Conservation (phyloP, 805 yeast species). For the Yarrowia sp. region DNA sequence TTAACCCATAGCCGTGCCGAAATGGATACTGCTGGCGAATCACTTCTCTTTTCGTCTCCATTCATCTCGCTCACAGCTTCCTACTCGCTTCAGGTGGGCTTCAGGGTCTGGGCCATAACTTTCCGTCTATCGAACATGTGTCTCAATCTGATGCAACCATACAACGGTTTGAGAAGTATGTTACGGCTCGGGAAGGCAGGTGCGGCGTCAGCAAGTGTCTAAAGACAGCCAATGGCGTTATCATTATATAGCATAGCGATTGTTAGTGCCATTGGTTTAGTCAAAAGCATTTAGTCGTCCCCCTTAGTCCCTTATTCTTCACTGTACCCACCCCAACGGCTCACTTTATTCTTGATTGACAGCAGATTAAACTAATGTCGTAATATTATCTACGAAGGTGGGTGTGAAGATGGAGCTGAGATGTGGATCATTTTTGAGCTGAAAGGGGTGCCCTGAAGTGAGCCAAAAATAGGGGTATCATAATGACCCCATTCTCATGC, state of each 20-base stretch:
- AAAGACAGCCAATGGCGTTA: background rate
- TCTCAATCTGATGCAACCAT: background rate
- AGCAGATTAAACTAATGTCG: constrained; percentile 1
- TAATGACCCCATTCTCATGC: constrained; percentile 11
- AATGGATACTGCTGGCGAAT: too few relatives aligned
- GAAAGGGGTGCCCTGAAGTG: too few relatives aligned
- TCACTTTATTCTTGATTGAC: background rate
- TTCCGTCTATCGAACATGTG: background rate
- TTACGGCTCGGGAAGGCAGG: too few relatives aligned
- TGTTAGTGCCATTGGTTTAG: background rate
- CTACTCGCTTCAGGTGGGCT: background rate
- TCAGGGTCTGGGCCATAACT: background rate
- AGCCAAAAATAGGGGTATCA: too few relatives aligned
- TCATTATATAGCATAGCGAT: background rate
- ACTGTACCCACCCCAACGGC: constrained; percentile 11
- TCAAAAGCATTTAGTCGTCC: background rate
- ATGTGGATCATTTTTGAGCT: too few relatives aligned
- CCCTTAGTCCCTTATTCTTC: background rate
- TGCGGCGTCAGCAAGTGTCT: too few relatives aligned
- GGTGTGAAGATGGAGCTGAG: too few relatives aligned
- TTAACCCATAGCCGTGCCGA: too few relatives aligned
- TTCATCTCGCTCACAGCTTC: background rate
- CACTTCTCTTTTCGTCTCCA: too few relatives aligned
- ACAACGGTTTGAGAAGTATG: background rate
- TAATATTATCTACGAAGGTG: background rate